Evolutionary conservation across 495 filamentous ascomycete species (phyloP).

Genomic region (Aspergillus diversus): DNA sequence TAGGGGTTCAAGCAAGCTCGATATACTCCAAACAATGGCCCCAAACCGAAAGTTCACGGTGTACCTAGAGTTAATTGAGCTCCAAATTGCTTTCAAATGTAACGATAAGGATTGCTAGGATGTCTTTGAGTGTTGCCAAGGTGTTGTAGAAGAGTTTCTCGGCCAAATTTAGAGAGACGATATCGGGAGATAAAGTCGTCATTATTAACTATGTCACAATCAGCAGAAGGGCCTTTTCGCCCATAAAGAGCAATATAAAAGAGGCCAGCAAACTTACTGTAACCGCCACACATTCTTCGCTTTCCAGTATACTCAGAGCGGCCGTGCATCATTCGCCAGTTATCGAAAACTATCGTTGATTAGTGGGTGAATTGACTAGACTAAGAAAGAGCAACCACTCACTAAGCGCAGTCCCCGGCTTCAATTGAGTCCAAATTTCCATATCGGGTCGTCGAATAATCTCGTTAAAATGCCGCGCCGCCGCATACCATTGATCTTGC

Average conservation of each 20-base stretch:
- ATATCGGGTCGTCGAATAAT: slow-evolving; percentile 56
- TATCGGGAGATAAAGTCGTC: slow-evolving; percentile 85
- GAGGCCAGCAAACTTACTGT: slow-evolving; percentile 61
- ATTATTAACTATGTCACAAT: slow-evolving; percentile 63
- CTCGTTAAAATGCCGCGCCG: slow-evolving; percentile 66
- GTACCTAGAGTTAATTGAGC: no score
- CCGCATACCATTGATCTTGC: slow-evolving; percentile 71
- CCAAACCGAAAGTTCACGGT: no score
- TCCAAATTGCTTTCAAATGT: background rate
- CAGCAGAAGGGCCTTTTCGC: slow-evolving; percentile 24
- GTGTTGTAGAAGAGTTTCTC: slow-evolving; percentile 53
- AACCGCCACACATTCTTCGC: slow-evolving; percentile 85
- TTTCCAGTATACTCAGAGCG: slow-evolving; percentile 78
- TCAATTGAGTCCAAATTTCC: slow-evolving; percentile 75
- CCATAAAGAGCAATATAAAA: background rate
- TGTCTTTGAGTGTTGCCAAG: slow-evolving; percentile 30
- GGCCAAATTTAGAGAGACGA: slow-evolving; percentile 68
- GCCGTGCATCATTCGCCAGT: slow-evolving; percentile 92
- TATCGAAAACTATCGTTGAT: slow-evolving; percentile 76
- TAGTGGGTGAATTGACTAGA: background rate
- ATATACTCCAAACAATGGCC: background rate
- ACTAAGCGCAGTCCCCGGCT: slow-evolving; percentile 79
- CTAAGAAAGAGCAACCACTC: slow-evolving; percentile 29
- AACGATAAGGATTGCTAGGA: slow-evolving; percentile 14
- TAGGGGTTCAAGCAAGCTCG: background rate